Evolutionary conservation across 1,139 yeast genomes (phyloP).

Genomic region (Petasospora fabianii): DNA sequence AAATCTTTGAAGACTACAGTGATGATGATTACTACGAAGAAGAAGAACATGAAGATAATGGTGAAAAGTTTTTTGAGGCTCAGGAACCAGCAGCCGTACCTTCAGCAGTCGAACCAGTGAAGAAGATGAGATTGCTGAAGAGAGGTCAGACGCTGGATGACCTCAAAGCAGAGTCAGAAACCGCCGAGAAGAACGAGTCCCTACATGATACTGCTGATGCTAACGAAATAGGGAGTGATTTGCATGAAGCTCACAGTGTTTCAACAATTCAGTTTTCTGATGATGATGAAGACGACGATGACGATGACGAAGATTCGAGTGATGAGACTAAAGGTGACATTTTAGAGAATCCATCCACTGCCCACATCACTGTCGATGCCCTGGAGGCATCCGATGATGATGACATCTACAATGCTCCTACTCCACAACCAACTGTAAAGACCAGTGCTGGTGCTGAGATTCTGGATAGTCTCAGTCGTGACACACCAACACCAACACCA

Average conservation of each 20-base stretch:
- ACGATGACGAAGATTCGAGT: neutral
- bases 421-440: neutral
- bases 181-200: conserved; percentile 12
- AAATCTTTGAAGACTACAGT: conserved; percentile 22
- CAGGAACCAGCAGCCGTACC: conserved; percentile 26
- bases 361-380: conserved; percentile 8
- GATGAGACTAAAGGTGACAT: too few relatives aligned
- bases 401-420: neutral
- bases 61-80: conserved; percentile 11
- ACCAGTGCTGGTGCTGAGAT: neutral
- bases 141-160: conserved; percentile 30
- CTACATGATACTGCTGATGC: too few relatives aligned
- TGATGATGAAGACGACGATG: conserved; percentile 3
- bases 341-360: too few relatives aligned
- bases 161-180: conserved; percentile 1
- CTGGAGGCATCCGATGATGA: conserved; percentile 2
- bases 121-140: conserved; percentile 29
- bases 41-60: conserved; percentile 5
- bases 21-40: conserved; percentile 10
- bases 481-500: conserved; percentile 1
- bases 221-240: too few relatives aligned
- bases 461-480: conserved; percentile 1
- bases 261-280: conserved; percentile 15
- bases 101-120: conserved; percentile 13
- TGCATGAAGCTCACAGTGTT: conserved; percentile 11